These are phyloP conservation scores for Agaricus blazei DNA, from an alignment of 768 basidiomycete species.

Conservation along the genomic window DNA sequence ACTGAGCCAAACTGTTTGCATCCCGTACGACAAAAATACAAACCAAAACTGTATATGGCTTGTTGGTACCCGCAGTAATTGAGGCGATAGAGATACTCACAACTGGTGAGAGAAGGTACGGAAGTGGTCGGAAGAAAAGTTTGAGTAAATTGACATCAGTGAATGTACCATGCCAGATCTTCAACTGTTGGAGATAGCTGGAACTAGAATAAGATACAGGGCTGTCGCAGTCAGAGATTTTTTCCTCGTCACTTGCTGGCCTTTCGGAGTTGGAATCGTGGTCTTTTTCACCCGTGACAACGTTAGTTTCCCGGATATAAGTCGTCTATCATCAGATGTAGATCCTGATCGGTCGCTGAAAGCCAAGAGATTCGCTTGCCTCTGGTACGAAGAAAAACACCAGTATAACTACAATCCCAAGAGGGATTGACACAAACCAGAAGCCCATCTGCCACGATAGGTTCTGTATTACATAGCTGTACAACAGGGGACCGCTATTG, in stretches of 20 bases:
- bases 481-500: slow-evolving; percentile 36
- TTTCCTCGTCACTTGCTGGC: slow-evolving; percentile 11
- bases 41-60: slow-evolving; percentile 24
- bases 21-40: slow-evolving; percentile 33
- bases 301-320: slow-evolving; percentile 16
- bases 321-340: slow-evolving; percentile 24
- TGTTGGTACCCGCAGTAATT: neutral
- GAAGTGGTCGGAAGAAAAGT: slow-evolving; percentile 35
- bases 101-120: slow-evolving; percentile 37
- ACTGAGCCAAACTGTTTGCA: slow-evolving; percentile 44
- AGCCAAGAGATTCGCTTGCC: slow-evolving; percentile 16
- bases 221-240: slow-evolving; percentile 7
- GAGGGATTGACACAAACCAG: slow-evolving; percentile 40
- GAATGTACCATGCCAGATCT: slow-evolving; percentile 32
- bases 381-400: slow-evolving; percentile 42
- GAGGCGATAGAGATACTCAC: slow-evolving; percentile 18
- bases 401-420: slow-evolving; percentile 29
- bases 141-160: slow-evolving; percentile 28
- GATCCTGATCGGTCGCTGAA: neutral
- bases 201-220: slow-evolving; percentile 10
- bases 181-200: slow-evolving; percentile 28
- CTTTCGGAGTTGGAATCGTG: neutral
- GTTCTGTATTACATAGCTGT: slow-evolving; percentile 40
- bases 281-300: neutral
- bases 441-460: slow-evolving; percentile 40